Evolutionary conservation across 2,329 filamentous ascomycete species (phyloP), one percentile per base, ranked within the genome.

Genomic region (Dactylellina cionopaga): DNA sequence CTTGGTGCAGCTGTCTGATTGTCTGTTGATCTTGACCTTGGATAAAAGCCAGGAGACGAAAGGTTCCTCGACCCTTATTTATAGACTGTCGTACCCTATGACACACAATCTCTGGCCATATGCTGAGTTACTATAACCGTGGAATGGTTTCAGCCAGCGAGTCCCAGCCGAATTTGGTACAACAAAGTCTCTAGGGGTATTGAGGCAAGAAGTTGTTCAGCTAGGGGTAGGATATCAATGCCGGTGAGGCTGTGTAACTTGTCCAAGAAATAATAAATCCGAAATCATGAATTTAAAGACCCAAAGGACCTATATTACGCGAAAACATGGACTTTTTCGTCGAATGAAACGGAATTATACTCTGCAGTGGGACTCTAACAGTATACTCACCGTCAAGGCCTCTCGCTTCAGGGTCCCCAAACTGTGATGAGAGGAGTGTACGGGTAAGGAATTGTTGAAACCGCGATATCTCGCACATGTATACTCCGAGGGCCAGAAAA

Each of bases 41-140:
- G 31, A 41, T 64, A 17, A 56, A 15, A 22, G 46, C 15, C 29
- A 13, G 29, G 22, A n/a, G 22, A 24, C 6, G 25, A 22, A n/a
- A 39, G 51, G 52, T 43, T n/a, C 22, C 15, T 39, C 3, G 41
- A 15, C 35, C 37, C 31, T n/a, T 66, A 66, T 66, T 66, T 66
- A 66, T 66, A 66, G 51, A 66, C 60, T 13, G 37, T 24, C 29
- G n/a, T n/a, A n/a, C n/a, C n/a, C n/a, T n/a, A n/a, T n/a, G n/a
- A n/a, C n/a, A n/a, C n/a, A n/a, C n/a, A n/a, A n/a, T 22, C n/a
- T n/a, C n/a, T n/a, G n/a, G n/a, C n/a, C n/a, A n/a, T n/a, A n/a
- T 25, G 24, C 19, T 1, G 13, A 3, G n/a, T 24, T 19, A 33
- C 51, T 24, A 25, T 33, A 19, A 1, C 17, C 17, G 49, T 25